Percentiles rank a stretch among this genome's conserved stretches.
phyloP scores from a whole-genome alignment of 176 grass and related monocot genomes.

The Bromus sterilis region DNA sequence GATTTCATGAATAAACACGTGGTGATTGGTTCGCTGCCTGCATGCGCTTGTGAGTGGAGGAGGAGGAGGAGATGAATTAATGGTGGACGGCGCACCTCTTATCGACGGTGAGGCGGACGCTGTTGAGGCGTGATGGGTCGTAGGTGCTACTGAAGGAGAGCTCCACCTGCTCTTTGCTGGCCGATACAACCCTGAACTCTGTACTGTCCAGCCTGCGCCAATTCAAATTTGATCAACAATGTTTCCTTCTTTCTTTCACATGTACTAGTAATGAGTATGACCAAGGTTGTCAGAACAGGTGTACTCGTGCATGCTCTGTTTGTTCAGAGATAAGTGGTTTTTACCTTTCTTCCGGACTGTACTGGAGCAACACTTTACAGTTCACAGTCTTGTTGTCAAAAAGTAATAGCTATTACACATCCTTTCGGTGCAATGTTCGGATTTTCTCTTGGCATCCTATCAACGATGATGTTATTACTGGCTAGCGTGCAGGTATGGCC shows the following conservation, averaged over 20 bases:
- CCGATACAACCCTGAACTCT: constrained; percentile 38
- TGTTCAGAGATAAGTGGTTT: background rate
- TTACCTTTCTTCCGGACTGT: background rate
- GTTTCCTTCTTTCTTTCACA: background rate
- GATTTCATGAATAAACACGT: background rate
- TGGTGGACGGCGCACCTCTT: constrained; percentile 34
- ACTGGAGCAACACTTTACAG: background rate
- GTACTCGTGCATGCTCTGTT: background rate
- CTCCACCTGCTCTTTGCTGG: constrained; percentile 49
- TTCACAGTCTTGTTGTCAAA: background rate
- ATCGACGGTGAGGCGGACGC: constrained; percentile 35
- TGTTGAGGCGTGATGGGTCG: constrained; percentile 20
- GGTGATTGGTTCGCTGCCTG: background rate
- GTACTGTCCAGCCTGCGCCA: constrained; percentile 41
- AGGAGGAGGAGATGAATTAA: background rate
- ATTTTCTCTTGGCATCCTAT: background rate
- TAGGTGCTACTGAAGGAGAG: constrained; percentile 71
- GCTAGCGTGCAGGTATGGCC: background rate
- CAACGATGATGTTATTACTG: background rate
- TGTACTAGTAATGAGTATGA: background rate
- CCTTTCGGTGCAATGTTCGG: constrained; percentile 14
- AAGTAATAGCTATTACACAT: background rate
- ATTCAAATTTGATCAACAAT: background rate
- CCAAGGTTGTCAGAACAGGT: background rate
- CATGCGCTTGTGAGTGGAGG: background rate